phyloP scores from a whole-genome alignment of 2,329 filamentous ascomycete species.

The Colletotrichum lupini region DNA sequence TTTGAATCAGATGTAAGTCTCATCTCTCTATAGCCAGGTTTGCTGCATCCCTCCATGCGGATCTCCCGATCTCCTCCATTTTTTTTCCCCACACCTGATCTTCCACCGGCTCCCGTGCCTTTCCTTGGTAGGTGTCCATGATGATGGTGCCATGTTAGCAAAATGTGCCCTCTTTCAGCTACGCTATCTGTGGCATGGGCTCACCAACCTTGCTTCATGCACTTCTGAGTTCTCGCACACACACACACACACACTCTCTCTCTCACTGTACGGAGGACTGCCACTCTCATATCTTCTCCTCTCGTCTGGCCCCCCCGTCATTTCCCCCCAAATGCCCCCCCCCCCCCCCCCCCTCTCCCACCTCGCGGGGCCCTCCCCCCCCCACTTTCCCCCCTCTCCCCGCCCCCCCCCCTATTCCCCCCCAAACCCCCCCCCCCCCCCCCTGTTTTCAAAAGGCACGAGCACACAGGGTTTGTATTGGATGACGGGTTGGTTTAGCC shows the following conservation, averaged over 20 bases:
- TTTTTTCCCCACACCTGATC: neutral
- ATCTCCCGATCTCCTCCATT: conserved; percentile 33
- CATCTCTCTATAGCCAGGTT: neutral
- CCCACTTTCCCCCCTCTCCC: neutral
- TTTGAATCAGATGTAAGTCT: conserved; percentile 2
- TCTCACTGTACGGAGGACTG: neutral
- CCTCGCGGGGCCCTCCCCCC: neutral
- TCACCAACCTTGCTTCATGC: neutral
- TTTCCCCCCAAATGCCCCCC: neutral
- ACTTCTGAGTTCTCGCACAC: too few relatives aligned
- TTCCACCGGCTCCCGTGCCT: conserved; percentile 15
- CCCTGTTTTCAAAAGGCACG: neutral
- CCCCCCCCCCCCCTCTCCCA: neutral
- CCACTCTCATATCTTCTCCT: neutral
- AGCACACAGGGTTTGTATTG: neutral
- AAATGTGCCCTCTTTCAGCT: conserved; percentile 5
- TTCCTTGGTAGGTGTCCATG: neutral
- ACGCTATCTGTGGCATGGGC: neutral
- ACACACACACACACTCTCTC: neutral
- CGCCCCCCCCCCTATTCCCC: too few relatives aligned
- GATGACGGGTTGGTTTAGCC: neutral
- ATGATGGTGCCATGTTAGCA: neutral
- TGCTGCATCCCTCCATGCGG: conserved; percentile 22
- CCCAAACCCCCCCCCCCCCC: too few relatives aligned
- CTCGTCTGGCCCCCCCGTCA: neutral